Evolutionary conservation across 495 filamentous ascomycete genomes (phyloP).

Genomic region (Penicillium chermesinum): DNA sequence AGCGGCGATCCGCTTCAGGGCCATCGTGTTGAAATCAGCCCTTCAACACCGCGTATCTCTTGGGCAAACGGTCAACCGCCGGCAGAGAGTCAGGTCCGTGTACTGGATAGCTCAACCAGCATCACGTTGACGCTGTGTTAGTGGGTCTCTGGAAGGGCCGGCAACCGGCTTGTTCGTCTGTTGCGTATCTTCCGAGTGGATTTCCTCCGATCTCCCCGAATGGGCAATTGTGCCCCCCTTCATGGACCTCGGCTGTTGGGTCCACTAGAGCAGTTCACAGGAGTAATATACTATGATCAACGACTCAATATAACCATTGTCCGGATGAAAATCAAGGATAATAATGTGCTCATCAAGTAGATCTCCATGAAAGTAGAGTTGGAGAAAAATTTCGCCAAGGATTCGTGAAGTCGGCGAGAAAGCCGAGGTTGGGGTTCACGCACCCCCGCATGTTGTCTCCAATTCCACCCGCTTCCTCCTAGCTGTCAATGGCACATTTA

Average conservation of each 20-base stretch:
- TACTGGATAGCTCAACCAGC: slow-evolving; percentile 28
- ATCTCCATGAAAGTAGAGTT: too few species aligned
- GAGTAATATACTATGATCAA: too few species aligned
- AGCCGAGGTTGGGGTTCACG: slow-evolving; percentile 19
- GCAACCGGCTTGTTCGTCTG: neutral
- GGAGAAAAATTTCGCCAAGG: too few species aligned
- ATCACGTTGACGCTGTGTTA: slow-evolving; percentile 34
- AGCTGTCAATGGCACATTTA: too few species aligned
- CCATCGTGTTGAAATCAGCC: slow-evolving; percentile 32
- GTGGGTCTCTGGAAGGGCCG: neutral
- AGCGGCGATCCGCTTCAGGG: slow-evolving; percentile 54
- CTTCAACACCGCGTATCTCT: slow-evolving; percentile 35
- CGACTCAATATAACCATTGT: neutral
- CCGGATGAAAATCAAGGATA: neutral
- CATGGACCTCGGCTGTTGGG: neutral
- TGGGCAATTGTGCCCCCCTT: neutral
- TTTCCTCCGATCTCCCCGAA: slow-evolving; percentile 1
- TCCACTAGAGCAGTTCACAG: neutral
- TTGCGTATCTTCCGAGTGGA: neutral
- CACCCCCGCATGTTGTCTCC: slow-evolving; percentile 25
- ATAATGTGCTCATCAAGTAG: neutral
- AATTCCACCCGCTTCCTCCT: slow-evolving; percentile 24
- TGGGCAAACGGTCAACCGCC: slow-evolving; percentile 49
- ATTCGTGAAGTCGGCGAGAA: slow-evolving; percentile 21
- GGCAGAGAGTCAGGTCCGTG: slow-evolving; percentile 45